Evolutionary conservation across 331 rosid genomes (phyloP), one percentile per base, ranked within the genome.

Genomic region (Dryas integrifolia): DNA sequence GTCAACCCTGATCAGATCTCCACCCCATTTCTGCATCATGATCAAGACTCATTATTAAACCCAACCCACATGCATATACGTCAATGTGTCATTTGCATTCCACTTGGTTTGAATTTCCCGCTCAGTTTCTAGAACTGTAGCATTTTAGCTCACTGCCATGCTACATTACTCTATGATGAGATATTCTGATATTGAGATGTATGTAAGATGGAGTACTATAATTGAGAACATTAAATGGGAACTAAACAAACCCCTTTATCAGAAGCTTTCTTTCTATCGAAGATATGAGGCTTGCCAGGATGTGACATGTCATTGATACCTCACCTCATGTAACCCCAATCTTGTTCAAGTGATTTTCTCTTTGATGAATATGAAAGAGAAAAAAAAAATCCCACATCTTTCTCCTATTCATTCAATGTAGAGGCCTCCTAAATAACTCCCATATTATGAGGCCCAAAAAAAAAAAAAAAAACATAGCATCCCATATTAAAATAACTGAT

Each of bases 61-160:
- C 67, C 40, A 72, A 56, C 16, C 39, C 65, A 71, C 71, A 65
- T 75, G 70, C 71, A 69, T 7, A 21, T 48, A 13, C 9, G 13
- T 38, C 9, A 18, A 18, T 4, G 5, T 69, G 21, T 52, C 24
- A 70, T 45, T 64, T 57, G 12, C 55, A 26, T 15, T 26, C 12
- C 56, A 43, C 70, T 77, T 9, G 47, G 40, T 87, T 87, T 88
- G 86, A 88, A 88, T 74, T 86, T 84, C 85, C 82, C 88, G 86
- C 89, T 72, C 79, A 0, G 49, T 52, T 64, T 70, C 59, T 44
- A 7, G 39, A 11, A n/a, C 3, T 10, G 21, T 68, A 7, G 41
- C 39, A 52, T 4, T 56, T 56, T 40, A 18, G 52, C 7, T 45
- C 64, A 61, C 52, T 57, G 16, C 58, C 39, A 44, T 7, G 40